phyloP scores from a whole-genome alignment of 768 basidiomycete genomes.

The Collybia sp. region DNA sequence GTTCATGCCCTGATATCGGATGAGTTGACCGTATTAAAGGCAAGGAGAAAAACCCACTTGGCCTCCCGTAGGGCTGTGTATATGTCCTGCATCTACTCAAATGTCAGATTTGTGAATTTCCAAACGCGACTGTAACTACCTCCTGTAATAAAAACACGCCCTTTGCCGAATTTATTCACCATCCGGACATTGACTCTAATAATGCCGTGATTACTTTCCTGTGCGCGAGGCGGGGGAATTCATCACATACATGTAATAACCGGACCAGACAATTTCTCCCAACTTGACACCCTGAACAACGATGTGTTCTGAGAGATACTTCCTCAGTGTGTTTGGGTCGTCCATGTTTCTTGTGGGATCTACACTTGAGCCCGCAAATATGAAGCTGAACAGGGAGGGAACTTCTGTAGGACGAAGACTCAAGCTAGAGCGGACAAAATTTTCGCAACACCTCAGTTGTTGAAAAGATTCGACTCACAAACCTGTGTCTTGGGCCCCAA shows the following conservation, averaged over 20 bases:
- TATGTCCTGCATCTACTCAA: slow-evolving; percentile 14
- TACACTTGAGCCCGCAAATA: slow-evolving; percentile 3
- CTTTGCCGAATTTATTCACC: slow-evolving; percentile 28
- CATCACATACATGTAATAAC: too few species aligned
- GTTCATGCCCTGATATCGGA: slow-evolving; percentile 8
- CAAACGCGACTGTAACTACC: slow-evolving; percentile 17
- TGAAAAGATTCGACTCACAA: too few species aligned
- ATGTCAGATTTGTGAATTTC: not conserved
- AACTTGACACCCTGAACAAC: too few species aligned
- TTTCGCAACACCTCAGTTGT: not conserved
- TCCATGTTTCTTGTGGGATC: not conserved
- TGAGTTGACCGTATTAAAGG: not conserved
- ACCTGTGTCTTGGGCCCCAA: too few species aligned
- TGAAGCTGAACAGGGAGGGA: slow-evolving; percentile 4
- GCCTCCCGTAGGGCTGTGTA: slow-evolving; percentile 13
- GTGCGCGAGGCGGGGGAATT: too few species aligned
- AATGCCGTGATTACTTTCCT: too few species aligned
- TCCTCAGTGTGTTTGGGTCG: slow-evolving; percentile 3
- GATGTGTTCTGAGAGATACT: not conserved
- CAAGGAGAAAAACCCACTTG: slow-evolving; percentile 11
- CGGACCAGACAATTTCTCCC: too few species aligned
- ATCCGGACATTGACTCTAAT: slow-evolving; percentile 35
- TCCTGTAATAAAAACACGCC: slow-evolving; percentile 34
- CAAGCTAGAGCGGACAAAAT: not conserved
- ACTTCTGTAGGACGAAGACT: slow-evolving; percentile 6